Conservation (phyloP, 768 basidiomycete genomes). For the Epithele typhae region DNA sequence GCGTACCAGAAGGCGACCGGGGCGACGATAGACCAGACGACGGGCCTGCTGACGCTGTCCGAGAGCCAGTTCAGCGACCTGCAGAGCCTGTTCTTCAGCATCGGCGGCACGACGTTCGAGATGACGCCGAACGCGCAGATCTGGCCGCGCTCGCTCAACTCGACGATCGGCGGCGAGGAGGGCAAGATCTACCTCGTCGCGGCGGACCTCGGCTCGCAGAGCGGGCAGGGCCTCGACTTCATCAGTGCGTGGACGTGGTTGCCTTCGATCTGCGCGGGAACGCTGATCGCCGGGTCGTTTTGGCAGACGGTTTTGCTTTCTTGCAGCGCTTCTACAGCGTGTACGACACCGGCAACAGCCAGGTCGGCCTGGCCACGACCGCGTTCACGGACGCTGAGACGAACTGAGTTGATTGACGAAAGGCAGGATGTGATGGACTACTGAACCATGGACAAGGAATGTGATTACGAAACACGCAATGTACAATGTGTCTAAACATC, state of each 20-base stretch:
- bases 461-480: too few relatives aligned
- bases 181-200: slow-evolving; percentile 52
- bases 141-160: slow-evolving; percentile 61
- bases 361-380: slow-evolving; percentile 32
- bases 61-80: slow-evolving; percentile 43
- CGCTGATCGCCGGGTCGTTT: background rate
- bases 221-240: slow-evolving; percentile 60
- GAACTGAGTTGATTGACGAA: too few relatives aligned
- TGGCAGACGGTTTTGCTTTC: slow-evolving; percentile 50
- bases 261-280: background rate
- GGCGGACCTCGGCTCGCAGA: slow-evolving; percentile 45
- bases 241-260: slow-evolving; percentile 39
- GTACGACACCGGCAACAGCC: slow-evolving; percentile 30
- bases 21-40: slow-evolving; percentile 45
- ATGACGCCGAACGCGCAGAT: slow-evolving; percentile 64
- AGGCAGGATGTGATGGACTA: too few relatives aligned
- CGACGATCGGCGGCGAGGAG: slow-evolving; percentile 47
- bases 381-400: slow-evolving; percentile 28
- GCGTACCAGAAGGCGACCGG: slow-evolving; percentile 51
- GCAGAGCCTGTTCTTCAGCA: slow-evolving; percentile 48
- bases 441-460: too few relatives aligned
- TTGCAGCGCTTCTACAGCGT: slow-evolving; percentile 57
- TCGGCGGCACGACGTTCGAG: slow-evolving; percentile 49
- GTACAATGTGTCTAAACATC: too few relatives aligned
- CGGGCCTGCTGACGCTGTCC: slow-evolving; percentile 54